Conservation (phyloP, 345 rosid genomes). For the Linum usitatissimum region DNA sequence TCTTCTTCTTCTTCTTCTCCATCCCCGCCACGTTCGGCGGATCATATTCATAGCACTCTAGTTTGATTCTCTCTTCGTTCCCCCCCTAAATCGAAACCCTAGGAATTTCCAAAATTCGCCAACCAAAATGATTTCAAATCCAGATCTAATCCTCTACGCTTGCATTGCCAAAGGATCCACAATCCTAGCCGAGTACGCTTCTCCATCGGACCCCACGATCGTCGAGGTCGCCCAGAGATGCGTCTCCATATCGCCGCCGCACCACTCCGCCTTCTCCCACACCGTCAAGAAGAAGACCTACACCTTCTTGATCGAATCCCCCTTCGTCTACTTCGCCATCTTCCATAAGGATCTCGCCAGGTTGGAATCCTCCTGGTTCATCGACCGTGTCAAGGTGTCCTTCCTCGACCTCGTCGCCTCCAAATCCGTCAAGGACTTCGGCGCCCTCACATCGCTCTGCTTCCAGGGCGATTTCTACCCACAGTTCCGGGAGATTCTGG, state of each 20-base stretch:
- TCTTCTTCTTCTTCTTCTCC: no score
- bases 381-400: slow-evolving; percentile 40
- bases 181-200: slow-evolving; percentile 48
- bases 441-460: slow-evolving; percentile 25
- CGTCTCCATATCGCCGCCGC: slow-evolving; percentile 51
- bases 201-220: slow-evolving; percentile 39
- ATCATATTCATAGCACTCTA: no score
- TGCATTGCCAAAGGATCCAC: slow-evolving; percentile 58
- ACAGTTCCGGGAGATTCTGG: slow-evolving; percentile 40
- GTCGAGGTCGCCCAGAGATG: slow-evolving; percentile 42
- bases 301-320: slow-evolving; percentile 46
- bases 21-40: not conserved
- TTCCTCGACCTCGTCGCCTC: slow-evolving; percentile 29
- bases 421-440: slow-evolving; percentile 23
- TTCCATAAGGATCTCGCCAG: slow-evolving; percentile 31
- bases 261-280: slow-evolving; percentile 68
- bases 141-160: slow-evolving; percentile 40
- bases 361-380: slow-evolving; percentile 38
- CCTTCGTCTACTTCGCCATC: slow-evolving; percentile 56
- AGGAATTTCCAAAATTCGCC: not conserved
- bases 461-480: slow-evolving; percentile 46
- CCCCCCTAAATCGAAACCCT: not conserved
- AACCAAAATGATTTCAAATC: slow-evolving; percentile 47
- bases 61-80: not conserved
- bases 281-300: slow-evolving; percentile 43